Conservation (phyloP, 1,284 basidiomycete genomes). For the Inonotus obliquus region DNA sequence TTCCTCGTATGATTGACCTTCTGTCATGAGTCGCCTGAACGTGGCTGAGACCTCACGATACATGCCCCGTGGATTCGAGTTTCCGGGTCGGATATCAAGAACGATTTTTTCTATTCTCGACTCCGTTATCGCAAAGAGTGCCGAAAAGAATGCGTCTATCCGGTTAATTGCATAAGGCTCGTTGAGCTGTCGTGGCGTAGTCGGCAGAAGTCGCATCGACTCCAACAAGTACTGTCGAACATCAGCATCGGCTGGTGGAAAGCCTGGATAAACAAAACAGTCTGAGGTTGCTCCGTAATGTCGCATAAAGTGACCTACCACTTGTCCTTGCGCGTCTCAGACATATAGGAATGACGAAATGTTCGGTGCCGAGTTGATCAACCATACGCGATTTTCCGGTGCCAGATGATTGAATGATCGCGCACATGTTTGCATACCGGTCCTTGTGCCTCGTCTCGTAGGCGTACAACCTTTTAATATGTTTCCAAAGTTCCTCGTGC, state of each 20-base stretch:
- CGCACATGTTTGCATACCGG: background rate
- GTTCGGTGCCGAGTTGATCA: background rate
- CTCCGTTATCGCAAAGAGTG: background rate
- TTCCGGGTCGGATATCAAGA: background rate
- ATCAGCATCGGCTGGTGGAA: background rate
- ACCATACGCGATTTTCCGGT: slow-evolving; percentile 1
- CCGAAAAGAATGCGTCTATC: too few relatives aligned
- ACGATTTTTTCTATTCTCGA: background rate
- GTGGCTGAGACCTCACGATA: background rate
- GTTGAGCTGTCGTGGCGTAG: background rate
- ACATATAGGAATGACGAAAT: slow-evolving; percentile 1
- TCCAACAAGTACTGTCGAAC: background rate
- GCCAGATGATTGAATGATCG: background rate
- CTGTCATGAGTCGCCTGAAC: background rate
- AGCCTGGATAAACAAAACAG: background rate
- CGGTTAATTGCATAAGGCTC: background rate
- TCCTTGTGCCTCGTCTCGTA: background rate
- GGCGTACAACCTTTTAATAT: background rate
- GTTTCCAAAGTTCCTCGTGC: background rate
- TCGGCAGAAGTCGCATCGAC: background rate
- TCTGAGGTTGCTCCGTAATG: background rate
- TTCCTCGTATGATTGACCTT: background rate
- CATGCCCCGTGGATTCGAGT: background rate
- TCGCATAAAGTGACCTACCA: background rate
- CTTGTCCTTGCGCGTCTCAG: background rate